Base-by-base conservation (phyloP, 1,139 yeast genomes). In the Eremothecium coryli region DNA sequence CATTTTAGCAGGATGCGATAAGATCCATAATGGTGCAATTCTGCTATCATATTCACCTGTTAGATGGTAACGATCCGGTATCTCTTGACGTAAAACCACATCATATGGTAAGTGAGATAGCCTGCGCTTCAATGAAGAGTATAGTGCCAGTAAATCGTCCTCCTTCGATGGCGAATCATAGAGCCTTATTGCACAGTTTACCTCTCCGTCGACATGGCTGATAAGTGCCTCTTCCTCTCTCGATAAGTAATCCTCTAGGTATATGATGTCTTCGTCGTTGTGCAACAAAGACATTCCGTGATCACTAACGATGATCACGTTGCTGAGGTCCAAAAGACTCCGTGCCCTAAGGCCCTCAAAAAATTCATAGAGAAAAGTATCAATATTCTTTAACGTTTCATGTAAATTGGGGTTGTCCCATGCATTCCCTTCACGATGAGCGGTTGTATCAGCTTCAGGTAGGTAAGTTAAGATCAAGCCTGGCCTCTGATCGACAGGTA, bases 1-100 rank as follows among this genome's bases (percentile, higher is more conserved):
- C n/a, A 85, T 59, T 61, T 81, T 86, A 0, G 95, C 95, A 4
- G 82, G 77, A 21, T 76, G 68, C 0, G 96, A 95, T 2, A 86
- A 63, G 3, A 88, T 58, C 90, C 95, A 84, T 11, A 86, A 57
- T 1, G 94, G 94, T 0, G 95, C 94, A 23, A 84, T 63, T 39
- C 95, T 66, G 33, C 73, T 65, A 38, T 55, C 41, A 1, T 42
- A 20, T 1, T 58, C 47, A 10, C 78, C 76, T 5, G 88, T 86
- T 60, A 82, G 82, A 18, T 77, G 58, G 72, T 81, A 76, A 38
- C 72, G 74, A 7, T 54, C 44, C 0, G 90, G 88, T 26, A 82
- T 54, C 21, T 78, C 75, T 27, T 77, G 82, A 15, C 66, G 64
- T 32, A 61, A 56, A 49, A 66, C 79, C 2, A 81, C 65, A 5